Evolutionary conservation across 306 rosid species (phyloP), one percentile per base, ranked within the genome.

Genomic region (Adenanthera pavonina): DNA sequence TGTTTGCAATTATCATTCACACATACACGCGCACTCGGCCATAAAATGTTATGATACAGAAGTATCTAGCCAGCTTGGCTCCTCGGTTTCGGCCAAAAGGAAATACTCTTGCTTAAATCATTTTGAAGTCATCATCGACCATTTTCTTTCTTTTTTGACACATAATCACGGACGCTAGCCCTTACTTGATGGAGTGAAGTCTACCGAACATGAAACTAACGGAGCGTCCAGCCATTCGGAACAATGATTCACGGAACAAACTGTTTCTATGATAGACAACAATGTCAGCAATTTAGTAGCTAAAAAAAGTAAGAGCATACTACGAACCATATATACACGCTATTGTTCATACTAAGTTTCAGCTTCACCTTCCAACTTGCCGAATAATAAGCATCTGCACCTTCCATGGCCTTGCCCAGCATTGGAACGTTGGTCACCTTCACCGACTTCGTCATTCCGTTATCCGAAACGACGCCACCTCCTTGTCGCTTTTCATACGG

Each of bases 351-450:
- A 16, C 6, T 8, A 19, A 1, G 30, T 14, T 38, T 78, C 11
- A 51, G 19, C 70, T 72, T 69, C 56, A 41, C 69, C 76, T 56
- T 78, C 69, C 69, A 78, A 33, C 82, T 53, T 8, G 16, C 40
- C 6, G 69, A 68, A 25, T 69, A 78, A 30, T 69, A 56, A 10
- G 13, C 25, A 41, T 78, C 67, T 4, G 44, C 81, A 67, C 11
- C 25, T 53, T 78, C 74, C 1, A 66, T 41, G 1, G 46, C 46
- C 46, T 41, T 41, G 46, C 7, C 46, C 46, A 41, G 46, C 7
- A 41, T 41, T 4, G 46, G 46, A 41, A 41, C 46, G 5, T 6
- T 41, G 46, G 46, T 41, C 46, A 41, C 46, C 46, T 41, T 67
- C 71, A 40, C 9, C 4, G 60, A 56, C 19, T 41, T 79, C 1